phyloP scores from a whole-genome alignment of 257 asterid genomes.

The Nicotiana undulata region DNA sequence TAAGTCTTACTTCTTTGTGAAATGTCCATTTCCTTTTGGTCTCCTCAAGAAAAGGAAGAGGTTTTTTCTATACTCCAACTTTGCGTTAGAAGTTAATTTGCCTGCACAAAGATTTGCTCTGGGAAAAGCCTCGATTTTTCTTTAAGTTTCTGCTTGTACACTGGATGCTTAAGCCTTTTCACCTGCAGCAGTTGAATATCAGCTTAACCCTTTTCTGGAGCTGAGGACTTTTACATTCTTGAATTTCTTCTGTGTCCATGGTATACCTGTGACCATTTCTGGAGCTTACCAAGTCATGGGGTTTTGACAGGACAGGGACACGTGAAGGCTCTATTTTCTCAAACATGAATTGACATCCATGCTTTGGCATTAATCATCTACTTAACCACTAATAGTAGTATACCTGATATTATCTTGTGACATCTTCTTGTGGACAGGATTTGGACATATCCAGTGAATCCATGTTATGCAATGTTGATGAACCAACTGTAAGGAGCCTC shows the following conservation, averaged over 20 bases:
- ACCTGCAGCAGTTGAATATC: neutral
- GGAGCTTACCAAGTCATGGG: neutral
- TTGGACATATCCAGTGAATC: slow-evolving; percentile 76
- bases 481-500: slow-evolving; percentile 86
- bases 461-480: slow-evolving; percentile 72
- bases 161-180: neutral
- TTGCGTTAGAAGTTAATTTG: neutral
- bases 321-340: neutral
- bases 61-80: neutral
- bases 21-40: neutral
- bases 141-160: neutral
- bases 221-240: neutral
- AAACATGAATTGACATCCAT: neutral
- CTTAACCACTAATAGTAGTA: neutral
- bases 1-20: slow-evolving; percentile 28
- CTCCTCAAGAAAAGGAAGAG: neutral
- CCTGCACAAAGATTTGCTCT: neutral
- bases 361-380: neutral
- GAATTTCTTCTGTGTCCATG: neutral
- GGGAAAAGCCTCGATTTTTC: neutral
- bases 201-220: neutral
- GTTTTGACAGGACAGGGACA: neutral
- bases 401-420: neutral
- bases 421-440: slow-evolving; percentile 41
- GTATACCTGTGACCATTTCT: neutral